Evolutionary conservation across 2,329 filamentous ascomycete species (phyloP).

Genomic region (Ceratocystis papillata): DNA sequence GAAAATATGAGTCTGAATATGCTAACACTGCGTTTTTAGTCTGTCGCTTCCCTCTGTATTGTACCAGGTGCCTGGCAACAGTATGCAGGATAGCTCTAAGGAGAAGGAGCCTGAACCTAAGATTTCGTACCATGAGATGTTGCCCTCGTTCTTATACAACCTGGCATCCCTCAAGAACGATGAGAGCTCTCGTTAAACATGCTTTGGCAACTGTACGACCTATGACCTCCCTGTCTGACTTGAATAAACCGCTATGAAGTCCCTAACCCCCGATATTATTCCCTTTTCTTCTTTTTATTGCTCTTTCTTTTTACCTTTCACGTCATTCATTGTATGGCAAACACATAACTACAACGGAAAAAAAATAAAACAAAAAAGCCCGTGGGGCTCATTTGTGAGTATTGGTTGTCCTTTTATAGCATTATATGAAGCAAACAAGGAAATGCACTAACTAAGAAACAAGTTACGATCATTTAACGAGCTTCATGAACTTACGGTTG

Average conservation of each 20-base stretch:
- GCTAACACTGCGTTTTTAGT: neutral
- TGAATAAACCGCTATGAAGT: neutral
- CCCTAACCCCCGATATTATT: neutral
- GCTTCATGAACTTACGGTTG: conserved; percentile 3
- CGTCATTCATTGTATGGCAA: neutral
- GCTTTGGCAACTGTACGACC: neutral
- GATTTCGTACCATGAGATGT: neutral
- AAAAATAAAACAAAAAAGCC: neutral
- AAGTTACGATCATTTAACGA: conserved; percentile 12
- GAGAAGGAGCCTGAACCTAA: conserved; percentile 5
- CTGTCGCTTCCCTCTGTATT: neutral
- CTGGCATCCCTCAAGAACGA: neutral
- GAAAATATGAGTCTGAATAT: neutral
- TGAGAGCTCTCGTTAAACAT: neutral
- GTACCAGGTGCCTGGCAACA: neutral
- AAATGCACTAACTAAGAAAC: neutral
- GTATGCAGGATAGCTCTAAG: neutral
- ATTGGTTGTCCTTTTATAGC: neutral
- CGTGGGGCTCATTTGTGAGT: neutral
- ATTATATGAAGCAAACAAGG: neutral
- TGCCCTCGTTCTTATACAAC: conserved; percentile 12
- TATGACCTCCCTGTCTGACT: neutral
- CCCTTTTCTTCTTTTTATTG: neutral
- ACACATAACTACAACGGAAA: neutral
- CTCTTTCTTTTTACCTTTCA: neutral